A percentile compares a stretch with the other conserved stretches of the same genome.
Conservation (phyloP, 2,329 filamentous ascomycete species). For the Gnomoniopsis smithogilvyi region DNA sequence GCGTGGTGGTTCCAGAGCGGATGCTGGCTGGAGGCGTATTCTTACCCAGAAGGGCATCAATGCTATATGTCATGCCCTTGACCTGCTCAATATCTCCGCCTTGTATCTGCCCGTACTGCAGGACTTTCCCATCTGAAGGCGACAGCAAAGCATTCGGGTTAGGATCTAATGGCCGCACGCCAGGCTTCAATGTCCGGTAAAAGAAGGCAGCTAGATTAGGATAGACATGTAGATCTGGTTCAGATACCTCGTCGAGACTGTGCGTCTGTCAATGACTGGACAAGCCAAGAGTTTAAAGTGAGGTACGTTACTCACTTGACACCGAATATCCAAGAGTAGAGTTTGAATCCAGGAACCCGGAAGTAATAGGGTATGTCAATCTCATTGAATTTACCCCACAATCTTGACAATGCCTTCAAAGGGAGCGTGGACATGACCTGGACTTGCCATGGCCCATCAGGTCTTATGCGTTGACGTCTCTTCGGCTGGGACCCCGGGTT, state of each 20-base stretch:
- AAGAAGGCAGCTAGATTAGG: constrained; percentile 96
- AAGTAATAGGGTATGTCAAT: constrained; percentile 83
- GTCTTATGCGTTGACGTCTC: constrained; percentile 63
- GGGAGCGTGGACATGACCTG: constrained; percentile 92
- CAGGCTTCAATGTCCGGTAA: constrained; percentile 90
- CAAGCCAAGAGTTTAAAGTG: neutral
- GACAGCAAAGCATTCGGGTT: constrained; percentile 78
- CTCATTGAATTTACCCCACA: constrained; percentile 93
- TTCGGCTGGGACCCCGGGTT: constrained; percentile 34
- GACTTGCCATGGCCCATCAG: constrained; percentile 88
- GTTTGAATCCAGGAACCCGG: constrained; percentile 83
- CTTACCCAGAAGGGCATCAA: constrained; percentile 85
- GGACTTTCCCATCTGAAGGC: constrained; percentile 83
- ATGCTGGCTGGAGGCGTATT: constrained; percentile 55
- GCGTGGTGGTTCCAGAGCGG: constrained; percentile 17
- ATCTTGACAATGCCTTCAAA: constrained; percentile 80
- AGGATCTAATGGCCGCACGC: constrained; percentile 78
- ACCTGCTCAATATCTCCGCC: constrained; percentile 96
- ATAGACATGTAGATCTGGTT: constrained; percentile 84
- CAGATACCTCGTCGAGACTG: constrained; percentile 79
- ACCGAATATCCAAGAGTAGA: constrained; percentile 90
- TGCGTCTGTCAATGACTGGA: constrained; percentile 22
- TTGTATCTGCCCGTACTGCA: constrained; percentile 90
- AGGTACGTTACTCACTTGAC: constrained; percentile 55
- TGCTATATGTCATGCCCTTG: constrained; percentile 96